Base-by-base conservation (phyloP, 2,329 filamentous ascomycete species). In the Aspergillus amoenus region DNA sequence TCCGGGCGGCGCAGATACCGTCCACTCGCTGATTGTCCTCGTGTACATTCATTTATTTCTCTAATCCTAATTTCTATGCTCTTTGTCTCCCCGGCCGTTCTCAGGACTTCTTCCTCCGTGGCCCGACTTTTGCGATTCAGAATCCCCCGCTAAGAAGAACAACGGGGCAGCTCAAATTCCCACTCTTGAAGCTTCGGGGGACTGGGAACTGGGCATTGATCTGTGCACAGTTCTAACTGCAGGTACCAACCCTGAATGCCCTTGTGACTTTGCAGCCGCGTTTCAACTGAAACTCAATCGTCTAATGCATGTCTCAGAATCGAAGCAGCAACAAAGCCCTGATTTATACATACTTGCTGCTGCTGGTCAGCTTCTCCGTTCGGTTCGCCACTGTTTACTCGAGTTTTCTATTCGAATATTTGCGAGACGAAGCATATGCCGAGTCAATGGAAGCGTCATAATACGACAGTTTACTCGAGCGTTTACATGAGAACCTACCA, bases 391-490 rank as follows among this genome's bases (percentile, higher is more conserved):
- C 56, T 17, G 15, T 42, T 22, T 34, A 7, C 30, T 4, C 8
- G 11, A 40, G 5, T 6, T 44, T 22, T n/a, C 40, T 54, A 7
- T 46, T 54, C 21, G 42, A 24, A 4, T n/a, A 17, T 34, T 43
- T 39, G 34, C 37, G 30, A 41, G 30, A 43, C 27, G 46, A 32
- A 50, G 39, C 45, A 39, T 44, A 55, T 42, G 52, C 53, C 47
- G 21, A 50, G 52, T 54, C 53, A 52, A 54, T 55, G 52, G 53
- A 56, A 46, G 50, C 45, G 51, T 42, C 45, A 55, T 59, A 44
- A 55, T 39, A 41, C 40, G 22, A 42, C 44, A 15, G 27, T 17
- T 6, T 24, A 46, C 9, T 18, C 22, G 18, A 51, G 15, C 22
- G 42, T 37, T 32, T 53, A 30, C 41, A 47, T 52, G 43, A 52